Base-by-base conservation (phyloP, 768 basidiomycete species). In the Leccinum fibrillosum region DNA sequence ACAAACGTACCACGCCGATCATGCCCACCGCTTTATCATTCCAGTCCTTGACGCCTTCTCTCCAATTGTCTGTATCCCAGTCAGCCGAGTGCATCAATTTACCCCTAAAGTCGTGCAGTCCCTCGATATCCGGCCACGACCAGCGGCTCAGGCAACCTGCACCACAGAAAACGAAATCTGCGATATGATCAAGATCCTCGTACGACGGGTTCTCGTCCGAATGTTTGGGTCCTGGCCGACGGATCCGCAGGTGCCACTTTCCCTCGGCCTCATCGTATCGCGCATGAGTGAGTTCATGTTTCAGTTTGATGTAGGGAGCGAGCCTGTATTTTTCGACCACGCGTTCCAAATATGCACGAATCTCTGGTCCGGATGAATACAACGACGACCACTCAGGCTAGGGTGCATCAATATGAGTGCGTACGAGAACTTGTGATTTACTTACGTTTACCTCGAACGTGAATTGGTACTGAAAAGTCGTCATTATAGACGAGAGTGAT, bases 71-170 rank as follows among this genome's bases (percentile, higher is more conserved):
- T 30, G 71, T 74, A 25, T 82, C 78, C 83, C 86, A 88, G 2
- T 79, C 66, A 0, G 86, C 88, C n/a, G 82, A 84, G 62, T 90
- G 88, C 1, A 86, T 70, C 13, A 87, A 68, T 52, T 72, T 76
- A 4, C 88, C 88, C 59, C 78, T 72, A 70, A 85, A 89, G 8
- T 69, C 73, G 15, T 82, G 70, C 28, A 88, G 66, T 4, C 86
- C 86, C 9, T 74, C 68, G 47, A 89, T 86, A 47, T 85, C 79
- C 2, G 88, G 88, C 88, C 86, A 88, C 26, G 78, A 74, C 85
- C 85, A 88, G 7, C 82, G 70, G 51, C 81, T 84, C 48, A 86
- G 67, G 11, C 62, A 62, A 4, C 85, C 85, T 19, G 80, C 68
- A n/a, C 78, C 80, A 13, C 79, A 80, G 52, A 89, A 77, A 35